Evolutionary conservation across 129 eudicot genomes (phyloP), one percentile per base, ranked within the genome.

Genomic region (Chrysanthemum seticuspe): DNA sequence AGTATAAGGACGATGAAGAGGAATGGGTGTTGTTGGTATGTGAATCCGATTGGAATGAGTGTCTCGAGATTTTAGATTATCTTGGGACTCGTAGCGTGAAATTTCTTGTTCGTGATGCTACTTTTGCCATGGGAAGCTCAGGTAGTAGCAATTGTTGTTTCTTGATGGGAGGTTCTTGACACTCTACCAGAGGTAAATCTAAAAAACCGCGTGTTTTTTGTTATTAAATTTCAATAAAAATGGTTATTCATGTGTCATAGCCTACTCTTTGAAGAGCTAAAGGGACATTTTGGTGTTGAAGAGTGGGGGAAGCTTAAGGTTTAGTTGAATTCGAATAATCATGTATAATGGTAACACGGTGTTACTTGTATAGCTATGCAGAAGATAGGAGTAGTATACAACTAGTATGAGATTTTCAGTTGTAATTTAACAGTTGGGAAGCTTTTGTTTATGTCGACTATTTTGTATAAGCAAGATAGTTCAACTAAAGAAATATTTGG

Each of bases 11-110:
- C 11, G 98, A 93, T 31, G 96, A 93, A 71, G 85, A 87, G 74
- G 96, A 93, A 77, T 93, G 97, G 96, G 91, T 93, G 65, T 76
- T 89, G 90, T 72, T 93, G 85, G 96, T 87, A 60, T 87, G 76
- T 31, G 96, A 93, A 40, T 84, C 90, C 2, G 98, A 93, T 74
- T 78, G 89, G 78, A 83, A 77, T 5, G 98, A 93, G 71, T 93
- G 98, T 76, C 82, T 93, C 12, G 96, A 93, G 70, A 80, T 87
- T 51, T 71, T 93, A 83, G 92, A 89, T 48, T 82, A 76, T 74
- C 74, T 75, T 59, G 98, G 98, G 21, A 89, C 94, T n/a, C 87
- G 83, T 0, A 84, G 36, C 9, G 87, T 86, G 21, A 89, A 84
- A 45, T 86, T 89, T 70, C 83, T 84, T 50, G 89, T 89, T 18